A percentile compares a stretch with the other conserved stretches of the same genome.
Evolutionary conservation across 257 asterid species (phyloP).

Genomic region (Petunia secreta): DNA sequence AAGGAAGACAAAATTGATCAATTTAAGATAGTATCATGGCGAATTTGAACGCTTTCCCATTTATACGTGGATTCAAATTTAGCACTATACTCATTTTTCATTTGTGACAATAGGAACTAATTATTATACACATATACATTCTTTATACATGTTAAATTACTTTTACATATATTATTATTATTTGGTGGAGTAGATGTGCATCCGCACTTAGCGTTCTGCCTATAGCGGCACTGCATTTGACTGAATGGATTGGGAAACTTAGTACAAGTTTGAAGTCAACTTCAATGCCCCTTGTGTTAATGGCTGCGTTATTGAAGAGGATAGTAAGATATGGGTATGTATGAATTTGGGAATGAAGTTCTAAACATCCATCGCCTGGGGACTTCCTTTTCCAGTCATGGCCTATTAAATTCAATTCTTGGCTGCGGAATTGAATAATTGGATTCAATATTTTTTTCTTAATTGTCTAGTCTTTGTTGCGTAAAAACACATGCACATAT

Average conservation of each 20-base stretch:
- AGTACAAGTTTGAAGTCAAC: neutral
- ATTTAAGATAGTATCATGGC: neutral
- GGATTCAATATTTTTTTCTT: neutral
- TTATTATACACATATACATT: no score
- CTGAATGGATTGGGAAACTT: neutral
- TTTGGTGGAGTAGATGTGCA: neutral
- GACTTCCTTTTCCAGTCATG: neutral
- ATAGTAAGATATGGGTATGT: neutral
- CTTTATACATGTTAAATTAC: neutral
- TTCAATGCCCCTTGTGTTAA: neutral
- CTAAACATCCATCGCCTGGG: neutral
- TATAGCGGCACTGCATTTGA: neutral
- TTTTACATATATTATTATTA: neutral
- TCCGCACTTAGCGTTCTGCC: neutral
- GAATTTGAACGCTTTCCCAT: neutral
- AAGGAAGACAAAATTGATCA: neutral
- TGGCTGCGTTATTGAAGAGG: neutral
- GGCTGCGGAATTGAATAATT: slow-evolving; percentile 11
- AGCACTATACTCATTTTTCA: neutral
- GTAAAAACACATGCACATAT: neutral
- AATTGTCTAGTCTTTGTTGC: neutral
- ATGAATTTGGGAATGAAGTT: neutral
- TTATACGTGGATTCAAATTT: neutral
- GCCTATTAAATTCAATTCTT: slow-evolving; percentile 8
- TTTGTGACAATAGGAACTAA: neutral